Percentiles rank a stretch among this genome's conserved stretches.
Evolutionary conservation across 148 eudicot species (phyloP).

Genomic region (Pharnaceum exiguum): DNA sequence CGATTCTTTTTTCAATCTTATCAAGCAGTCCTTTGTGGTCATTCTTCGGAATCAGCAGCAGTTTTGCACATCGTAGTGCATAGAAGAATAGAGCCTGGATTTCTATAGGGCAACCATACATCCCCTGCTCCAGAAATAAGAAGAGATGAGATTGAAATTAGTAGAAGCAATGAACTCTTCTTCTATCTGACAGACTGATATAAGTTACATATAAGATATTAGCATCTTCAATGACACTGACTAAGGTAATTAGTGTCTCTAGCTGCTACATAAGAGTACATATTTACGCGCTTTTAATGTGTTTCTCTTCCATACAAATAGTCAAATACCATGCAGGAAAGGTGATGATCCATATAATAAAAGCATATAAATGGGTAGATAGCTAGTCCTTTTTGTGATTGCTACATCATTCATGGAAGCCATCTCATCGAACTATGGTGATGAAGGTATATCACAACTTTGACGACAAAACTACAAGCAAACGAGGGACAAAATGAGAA

Average conservation of each 20-base stretch:
- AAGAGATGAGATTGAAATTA: neutral
- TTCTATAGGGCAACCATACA: slow-evolving; percentile 66
- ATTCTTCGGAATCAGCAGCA: slow-evolving; percentile 48
- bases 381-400: no score
- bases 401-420: no score
- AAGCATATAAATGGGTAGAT: no score
- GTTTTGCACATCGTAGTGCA: slow-evolving; percentile 53
- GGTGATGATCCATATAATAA: no score
- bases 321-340: no score
- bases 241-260: no score
- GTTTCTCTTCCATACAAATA: no score
- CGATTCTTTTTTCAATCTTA: slow-evolving; percentile 38
- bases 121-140: slow-evolving; percentile 37
- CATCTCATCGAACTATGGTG: no score
- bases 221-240: no score
- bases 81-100: slow-evolving; percentile 72
- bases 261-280: no score
- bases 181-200: neutral
- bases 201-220: no score
- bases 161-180: neutral
- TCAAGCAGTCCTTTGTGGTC: slow-evolving; percentile 47
- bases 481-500: neutral
- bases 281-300: no score
- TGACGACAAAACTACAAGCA: neutral
- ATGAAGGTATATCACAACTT: neutral